phyloP scores from a whole-genome alignment of 179 eudicot genomes.

The Patellifolia procumbens region DNA sequence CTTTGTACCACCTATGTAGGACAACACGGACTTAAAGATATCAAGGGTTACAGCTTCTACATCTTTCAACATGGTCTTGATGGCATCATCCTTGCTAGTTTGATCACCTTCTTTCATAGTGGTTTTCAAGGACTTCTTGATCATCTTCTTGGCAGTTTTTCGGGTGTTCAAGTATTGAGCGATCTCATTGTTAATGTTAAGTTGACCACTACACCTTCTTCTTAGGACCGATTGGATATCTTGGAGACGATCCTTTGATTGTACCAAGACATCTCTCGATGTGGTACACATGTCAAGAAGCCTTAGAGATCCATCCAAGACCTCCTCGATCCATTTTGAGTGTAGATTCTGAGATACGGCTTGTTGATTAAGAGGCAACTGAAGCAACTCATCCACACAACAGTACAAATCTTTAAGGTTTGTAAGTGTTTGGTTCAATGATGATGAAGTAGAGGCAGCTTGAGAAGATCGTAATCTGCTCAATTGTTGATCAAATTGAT shows the following conservation, averaged over 20 bases:
- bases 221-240: constrained; percentile 25
- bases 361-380: constrained; percentile 36
- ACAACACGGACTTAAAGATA: not conserved
- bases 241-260: constrained; percentile 25
- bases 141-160: constrained; percentile 27
- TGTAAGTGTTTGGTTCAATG: not conserved
- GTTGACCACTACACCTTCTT: constrained; percentile 23
- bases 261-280: constrained; percentile 27
- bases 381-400: constrained; percentile 34
- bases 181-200: constrained; percentile 18
- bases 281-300: constrained; percentile 37
- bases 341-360: constrained; percentile 14
- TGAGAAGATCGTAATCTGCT: constrained; percentile 28
- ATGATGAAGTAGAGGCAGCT: constrained; percentile 1
- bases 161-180: constrained; percentile 17
- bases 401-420: not conserved
- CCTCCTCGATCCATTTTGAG: not conserved
- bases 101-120: constrained; percentile 5
- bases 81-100: not conserved
- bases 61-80: not conserved
- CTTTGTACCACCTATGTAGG: constrained; percentile 5
- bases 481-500: constrained; percentile 31
- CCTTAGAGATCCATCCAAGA: constrained; percentile 30
- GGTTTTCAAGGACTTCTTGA: constrained; percentile 32
- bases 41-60: not conserved